Evolutionary conservation across 2,329 filamentous ascomycete species (phyloP).

Genomic region (Pseudocercospora cruenta): DNA sequence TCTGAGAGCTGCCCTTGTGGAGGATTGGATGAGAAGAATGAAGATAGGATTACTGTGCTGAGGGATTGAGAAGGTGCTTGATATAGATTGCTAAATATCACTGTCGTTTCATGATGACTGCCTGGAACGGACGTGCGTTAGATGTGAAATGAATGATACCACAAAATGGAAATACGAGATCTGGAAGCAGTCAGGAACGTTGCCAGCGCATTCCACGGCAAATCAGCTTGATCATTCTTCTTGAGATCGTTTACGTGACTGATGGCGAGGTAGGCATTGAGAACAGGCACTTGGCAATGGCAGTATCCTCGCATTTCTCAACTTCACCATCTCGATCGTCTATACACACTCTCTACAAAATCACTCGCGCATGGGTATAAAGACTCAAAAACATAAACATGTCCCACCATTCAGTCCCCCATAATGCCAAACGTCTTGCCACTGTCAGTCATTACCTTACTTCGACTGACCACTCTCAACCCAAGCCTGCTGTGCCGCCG

Average conservation of each 20-base stretch:
- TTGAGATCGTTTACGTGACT: no score
- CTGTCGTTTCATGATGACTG: background rate
- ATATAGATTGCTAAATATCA: background rate
- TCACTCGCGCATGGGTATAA: slow-evolving; percentile 3
- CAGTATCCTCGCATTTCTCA: background rate
- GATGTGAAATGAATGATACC: background rate
- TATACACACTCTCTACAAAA: background rate
- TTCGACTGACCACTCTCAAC: slow-evolving; percentile 23
- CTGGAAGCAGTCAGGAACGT: no score
- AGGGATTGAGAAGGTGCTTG: background rate
- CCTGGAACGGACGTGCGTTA: background rate
- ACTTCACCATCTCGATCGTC: background rate
- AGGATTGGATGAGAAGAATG: background rate
- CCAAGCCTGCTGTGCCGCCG: slow-evolving; percentile 36
- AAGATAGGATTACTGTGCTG: background rate
- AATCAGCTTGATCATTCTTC: no score
- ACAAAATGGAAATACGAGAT: no score
- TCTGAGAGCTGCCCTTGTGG: background rate
- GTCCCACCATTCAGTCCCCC: background rate
- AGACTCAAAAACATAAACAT: background rate
- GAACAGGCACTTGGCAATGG: no score
- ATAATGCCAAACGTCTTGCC: background rate
- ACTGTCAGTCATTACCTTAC: background rate
- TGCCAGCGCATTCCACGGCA: no score
- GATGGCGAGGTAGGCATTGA: no score